phyloP scores from a whole-genome alignment of 768 basidiomycete genomes.

The Grammothele lineata region DNA sequence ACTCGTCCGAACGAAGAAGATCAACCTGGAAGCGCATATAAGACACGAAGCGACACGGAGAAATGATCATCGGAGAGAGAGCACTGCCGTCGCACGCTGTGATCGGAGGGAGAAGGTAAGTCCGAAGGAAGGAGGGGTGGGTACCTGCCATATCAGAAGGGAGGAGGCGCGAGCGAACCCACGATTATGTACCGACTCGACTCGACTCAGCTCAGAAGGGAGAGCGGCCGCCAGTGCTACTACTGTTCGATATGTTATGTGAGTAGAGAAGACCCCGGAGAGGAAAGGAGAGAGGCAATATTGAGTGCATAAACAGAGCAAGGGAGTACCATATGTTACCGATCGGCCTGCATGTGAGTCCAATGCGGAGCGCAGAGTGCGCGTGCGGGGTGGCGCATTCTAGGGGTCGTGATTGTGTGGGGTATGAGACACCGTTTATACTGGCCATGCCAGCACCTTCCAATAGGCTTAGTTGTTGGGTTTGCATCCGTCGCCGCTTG shows the following conservation, averaged over 20 bases:
- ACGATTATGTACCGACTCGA: constrained; percentile 4
- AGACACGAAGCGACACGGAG: too few relatives aligned
- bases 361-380: background rate
- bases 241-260: background rate
- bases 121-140: too few relatives aligned
- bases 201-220: too few relatives aligned
- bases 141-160: too few relatives aligned
- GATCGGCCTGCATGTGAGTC: background rate
- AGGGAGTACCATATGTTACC: constrained; percentile 6
- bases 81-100: background rate
- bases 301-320: constrained; percentile 12
- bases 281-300: background rate
- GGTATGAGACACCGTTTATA: too few relatives aligned
- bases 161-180: too few relatives aligned
- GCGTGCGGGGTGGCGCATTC: background rate
- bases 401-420: too few relatives aligned
- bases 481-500: background rate
- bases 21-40: constrained; percentile 3
- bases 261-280: background rate
- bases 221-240: constrained; percentile 2
- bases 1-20: background rate
- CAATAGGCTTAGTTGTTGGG: background rate
- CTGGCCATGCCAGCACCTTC: too few relatives aligned
- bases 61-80: background rate
- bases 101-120: background rate